These are phyloP conservation scores for Aspergillus diversus DNA, from an alignment of 495 filamentous ascomycete species.

Conservation along the genomic window DNA sequence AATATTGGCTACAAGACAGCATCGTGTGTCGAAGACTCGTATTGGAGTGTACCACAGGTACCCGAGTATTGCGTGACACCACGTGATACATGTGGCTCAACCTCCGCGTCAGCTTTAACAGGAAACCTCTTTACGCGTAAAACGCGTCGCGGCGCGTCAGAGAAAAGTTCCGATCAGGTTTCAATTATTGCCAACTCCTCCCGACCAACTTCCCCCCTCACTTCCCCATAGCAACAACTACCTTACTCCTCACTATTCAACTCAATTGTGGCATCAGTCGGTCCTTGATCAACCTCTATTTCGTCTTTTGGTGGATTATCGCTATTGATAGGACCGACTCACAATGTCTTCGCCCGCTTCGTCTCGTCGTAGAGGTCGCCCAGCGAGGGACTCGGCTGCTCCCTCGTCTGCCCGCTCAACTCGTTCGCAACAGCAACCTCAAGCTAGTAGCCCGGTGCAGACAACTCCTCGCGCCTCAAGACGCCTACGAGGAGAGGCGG, in stretches of 20 bases:
- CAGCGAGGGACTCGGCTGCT: conserved; percentile 43
- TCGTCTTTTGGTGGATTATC: conserved; percentile 1
- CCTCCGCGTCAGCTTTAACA: conserved; percentile 32
- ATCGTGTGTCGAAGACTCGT: background rate
- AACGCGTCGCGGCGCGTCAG: conserved; percentile 32
- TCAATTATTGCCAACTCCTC: conserved; percentile 9
- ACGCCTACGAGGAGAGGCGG: conserved; percentile 41
- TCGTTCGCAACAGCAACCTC: conserved; percentile 41
- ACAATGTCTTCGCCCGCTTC: conserved; percentile 56
- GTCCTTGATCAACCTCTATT: conserved; percentile 14
- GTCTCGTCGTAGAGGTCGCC: conserved; percentile 45
- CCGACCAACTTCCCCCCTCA: conserved; percentile 5
- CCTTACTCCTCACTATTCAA: conserved; percentile 8
- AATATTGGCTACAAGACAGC: background rate
- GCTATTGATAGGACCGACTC: conserved; percentile 15
- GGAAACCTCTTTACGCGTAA: conserved; percentile 48
- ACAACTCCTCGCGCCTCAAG: conserved; percentile 52
- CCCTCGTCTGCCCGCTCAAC: conserved; percentile 46
- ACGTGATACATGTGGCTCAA: conserved; percentile 20
- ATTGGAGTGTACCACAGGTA: background rate
- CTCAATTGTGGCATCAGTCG: conserved; percentile 17
- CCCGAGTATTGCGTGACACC: background rate
- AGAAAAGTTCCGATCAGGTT: conserved; percentile 15
- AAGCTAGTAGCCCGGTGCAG: conserved; percentile 45
- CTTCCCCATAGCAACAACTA: conserved; percentile 15